Conservation (phyloP, 805 yeast species). For the Cyberlindnera mycetangii region DNA sequence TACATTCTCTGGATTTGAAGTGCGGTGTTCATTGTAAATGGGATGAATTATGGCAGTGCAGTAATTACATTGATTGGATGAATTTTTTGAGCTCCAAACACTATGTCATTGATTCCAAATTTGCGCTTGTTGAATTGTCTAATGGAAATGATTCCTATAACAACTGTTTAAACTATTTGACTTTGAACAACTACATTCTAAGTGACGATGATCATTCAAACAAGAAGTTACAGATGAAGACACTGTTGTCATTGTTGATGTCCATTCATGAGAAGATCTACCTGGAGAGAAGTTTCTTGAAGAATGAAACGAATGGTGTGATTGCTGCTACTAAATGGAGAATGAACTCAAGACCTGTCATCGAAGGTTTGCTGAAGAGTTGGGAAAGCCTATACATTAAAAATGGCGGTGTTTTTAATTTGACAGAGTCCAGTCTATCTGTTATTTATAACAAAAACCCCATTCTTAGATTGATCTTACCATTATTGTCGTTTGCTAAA, state of each 20-base stretch:
- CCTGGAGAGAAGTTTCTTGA: conserved; percentile 41
- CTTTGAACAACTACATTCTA: conserved; percentile 38
- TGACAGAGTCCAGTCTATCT: conserved; percentile 44
- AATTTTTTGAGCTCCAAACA: conserved; percentile 34
- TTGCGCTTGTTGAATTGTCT: conserved; percentile 51
- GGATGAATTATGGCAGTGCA: conserved; percentile 60
- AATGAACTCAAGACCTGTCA: conserved; percentile 54
- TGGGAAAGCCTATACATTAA: conserved; percentile 66
- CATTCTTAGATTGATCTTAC: conserved; percentile 61
- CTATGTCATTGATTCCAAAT: conserved; percentile 49
- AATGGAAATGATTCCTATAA: conserved; percentile 49
- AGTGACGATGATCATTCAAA: conserved; percentile 32
- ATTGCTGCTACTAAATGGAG: conserved; percentile 62
- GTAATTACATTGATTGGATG: conserved; percentile 50
- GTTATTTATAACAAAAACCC: conserved; percentile 48
- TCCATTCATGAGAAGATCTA: conserved; percentile 67
- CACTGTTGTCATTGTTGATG: conserved; percentile 54
- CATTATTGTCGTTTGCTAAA: conserved; percentile 63
- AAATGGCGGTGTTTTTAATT: conserved; percentile 60
- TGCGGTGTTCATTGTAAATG: conserved; percentile 64
- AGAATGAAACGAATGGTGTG: conserved; percentile 36
- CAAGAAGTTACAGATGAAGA: conserved; percentile 43
- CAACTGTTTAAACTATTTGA: conserved; percentile 44
- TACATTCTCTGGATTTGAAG: conserved; percentile 47
- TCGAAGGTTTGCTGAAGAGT: conserved; percentile 54